Percentiles rank a stretch among this genome's conserved stretches.
Evolutionary conservation across 306 rosid species (phyloP).

Genomic region (Cicer cuneatum): DNA sequence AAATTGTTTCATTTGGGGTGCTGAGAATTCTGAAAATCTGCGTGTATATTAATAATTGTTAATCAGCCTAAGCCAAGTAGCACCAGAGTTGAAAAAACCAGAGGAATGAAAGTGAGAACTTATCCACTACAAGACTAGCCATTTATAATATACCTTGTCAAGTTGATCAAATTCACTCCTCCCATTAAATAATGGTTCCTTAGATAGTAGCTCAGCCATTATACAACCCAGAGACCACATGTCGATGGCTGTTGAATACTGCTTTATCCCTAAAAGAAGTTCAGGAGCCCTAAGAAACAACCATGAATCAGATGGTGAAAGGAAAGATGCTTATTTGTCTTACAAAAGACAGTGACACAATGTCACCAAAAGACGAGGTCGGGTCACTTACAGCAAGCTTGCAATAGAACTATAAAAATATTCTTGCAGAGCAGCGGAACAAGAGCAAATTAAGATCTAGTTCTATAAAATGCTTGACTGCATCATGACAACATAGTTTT

Average conservation of each 20-base stretch:
- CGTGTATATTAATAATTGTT: conserved; percentile 9
- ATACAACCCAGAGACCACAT: conserved; percentile 99
- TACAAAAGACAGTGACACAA: neutral
- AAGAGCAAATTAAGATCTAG: conserved; percentile 2
- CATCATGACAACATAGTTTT: conserved; percentile 8
- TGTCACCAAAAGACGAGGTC: neutral
- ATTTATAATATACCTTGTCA: conserved; percentile 70
- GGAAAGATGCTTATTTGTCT: conserved; percentile 13
- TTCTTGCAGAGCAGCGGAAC: neutral
- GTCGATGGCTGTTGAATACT: conserved; percentile 94
- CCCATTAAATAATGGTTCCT: conserved; percentile 93
- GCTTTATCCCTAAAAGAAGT: conserved; percentile 82
- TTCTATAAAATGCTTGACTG: neutral
- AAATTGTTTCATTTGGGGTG: conserved; percentile 92
- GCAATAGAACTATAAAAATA: conserved; percentile 8
- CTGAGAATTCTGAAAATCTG: conserved; percentile 92
- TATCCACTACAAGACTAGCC: conserved; percentile 2
- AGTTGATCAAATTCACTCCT: conserved; percentile 94
- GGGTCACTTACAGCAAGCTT: conserved; percentile 1
- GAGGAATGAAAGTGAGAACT: neutral
- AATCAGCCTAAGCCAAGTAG: conserved; percentile 26
- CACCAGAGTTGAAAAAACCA: neutral
- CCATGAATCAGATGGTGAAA: conserved; percentile 27
- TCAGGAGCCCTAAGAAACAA: conserved; percentile 88
- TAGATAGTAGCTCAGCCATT: conserved; percentile 95